These are phyloP conservation scores for Kuraishia molischiana DNA, from an alignment of 805 yeast genomes.

Conservation along the genomic window DNA sequence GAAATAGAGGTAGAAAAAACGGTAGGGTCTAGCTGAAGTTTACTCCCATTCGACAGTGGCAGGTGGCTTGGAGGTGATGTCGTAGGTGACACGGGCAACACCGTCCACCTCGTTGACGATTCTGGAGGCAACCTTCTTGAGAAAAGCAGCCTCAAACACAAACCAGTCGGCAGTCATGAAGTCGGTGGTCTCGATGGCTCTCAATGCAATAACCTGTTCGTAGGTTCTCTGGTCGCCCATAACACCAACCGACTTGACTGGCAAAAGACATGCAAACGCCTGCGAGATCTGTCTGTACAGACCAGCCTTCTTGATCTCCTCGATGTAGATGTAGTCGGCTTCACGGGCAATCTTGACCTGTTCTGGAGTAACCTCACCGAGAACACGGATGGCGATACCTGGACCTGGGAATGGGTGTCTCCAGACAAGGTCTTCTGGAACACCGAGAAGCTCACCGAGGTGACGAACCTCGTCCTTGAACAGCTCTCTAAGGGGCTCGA, in stretches of 20 bases:
- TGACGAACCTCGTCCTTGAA: conserved; percentile 98
- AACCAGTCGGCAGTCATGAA: conserved; percentile 99
- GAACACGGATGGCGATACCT: conserved; percentile 96
- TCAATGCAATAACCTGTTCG: conserved; percentile 97
- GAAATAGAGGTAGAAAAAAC: no score
- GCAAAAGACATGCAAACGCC: conserved; percentile 94
- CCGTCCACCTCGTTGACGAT: conserved; percentile 98
- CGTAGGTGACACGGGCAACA: conserved; percentile 98
- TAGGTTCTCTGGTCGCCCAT: conserved; percentile 99
- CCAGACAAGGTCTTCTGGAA: conserved; percentile 96
- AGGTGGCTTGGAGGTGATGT: conserved; percentile 98
- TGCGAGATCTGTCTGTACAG: conserved; percentile 88
- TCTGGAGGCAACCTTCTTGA: conserved; percentile 89
- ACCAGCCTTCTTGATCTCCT: conserved; percentile 91
- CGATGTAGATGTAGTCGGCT: conserved; percentile 93
- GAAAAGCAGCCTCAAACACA: conserved; percentile 83
- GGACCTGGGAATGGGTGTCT: conserved; percentile 99
- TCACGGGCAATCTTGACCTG: conserved; percentile 96
- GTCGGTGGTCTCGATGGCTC: conserved; percentile 96
- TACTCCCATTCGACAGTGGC: conserved; percentile 99
- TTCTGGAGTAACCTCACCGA: conserved; percentile 90
- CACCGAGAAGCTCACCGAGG: conserved; percentile 88
- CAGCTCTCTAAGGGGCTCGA: conserved; percentile 96
- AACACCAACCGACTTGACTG: conserved; percentile 98
- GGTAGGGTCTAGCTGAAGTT: conserved; percentile 3